Evolutionary conservation across 2,329 filamentous ascomycete species (phyloP).

Genomic region (Cercospora sp.): DNA sequence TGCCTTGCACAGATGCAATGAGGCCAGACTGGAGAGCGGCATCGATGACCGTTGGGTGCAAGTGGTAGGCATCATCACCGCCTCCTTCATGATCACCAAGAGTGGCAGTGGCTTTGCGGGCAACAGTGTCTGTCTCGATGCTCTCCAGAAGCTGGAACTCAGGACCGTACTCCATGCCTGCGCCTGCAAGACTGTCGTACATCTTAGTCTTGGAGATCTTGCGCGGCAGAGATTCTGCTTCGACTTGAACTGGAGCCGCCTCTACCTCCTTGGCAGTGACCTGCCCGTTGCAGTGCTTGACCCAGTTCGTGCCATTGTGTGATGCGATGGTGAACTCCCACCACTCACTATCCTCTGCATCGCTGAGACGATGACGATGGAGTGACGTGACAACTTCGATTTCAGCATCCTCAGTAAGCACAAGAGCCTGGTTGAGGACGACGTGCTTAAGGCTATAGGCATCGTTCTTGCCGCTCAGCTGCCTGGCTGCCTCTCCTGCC

Average conservation of each 20-base stretch:
- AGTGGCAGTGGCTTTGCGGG: neutral
- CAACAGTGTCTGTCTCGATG: neutral
- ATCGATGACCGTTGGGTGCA: neutral
- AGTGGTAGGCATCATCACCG: neutral
- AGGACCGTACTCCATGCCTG: neutral
- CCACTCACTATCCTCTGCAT: neutral
- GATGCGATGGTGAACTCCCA: slow-evolving; percentile 14
- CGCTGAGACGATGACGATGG: neutral
- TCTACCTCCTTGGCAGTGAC: neutral
- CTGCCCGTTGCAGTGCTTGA: slow-evolving; percentile 12
- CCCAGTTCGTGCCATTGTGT: slow-evolving; percentile 6
- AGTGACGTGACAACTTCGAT: slow-evolving; percentile 13
- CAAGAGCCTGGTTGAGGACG: neutral
- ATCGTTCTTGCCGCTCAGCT: neutral
- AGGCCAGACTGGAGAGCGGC: neutral
- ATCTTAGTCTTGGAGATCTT: neutral
- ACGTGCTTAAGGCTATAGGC: neutral
- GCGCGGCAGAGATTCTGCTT: neutral
- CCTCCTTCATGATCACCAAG: neutral
- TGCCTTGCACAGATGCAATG: neutral
- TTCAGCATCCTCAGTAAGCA: neutral
- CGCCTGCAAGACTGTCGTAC: neutral
- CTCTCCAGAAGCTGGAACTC: neutral
- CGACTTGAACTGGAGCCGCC: neutral
- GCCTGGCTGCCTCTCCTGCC: slow-evolving; percentile 18